Conservation (phyloP, 495 filamentous ascomycete genomes). For the Trichoderma orchidacearum region DNA sequence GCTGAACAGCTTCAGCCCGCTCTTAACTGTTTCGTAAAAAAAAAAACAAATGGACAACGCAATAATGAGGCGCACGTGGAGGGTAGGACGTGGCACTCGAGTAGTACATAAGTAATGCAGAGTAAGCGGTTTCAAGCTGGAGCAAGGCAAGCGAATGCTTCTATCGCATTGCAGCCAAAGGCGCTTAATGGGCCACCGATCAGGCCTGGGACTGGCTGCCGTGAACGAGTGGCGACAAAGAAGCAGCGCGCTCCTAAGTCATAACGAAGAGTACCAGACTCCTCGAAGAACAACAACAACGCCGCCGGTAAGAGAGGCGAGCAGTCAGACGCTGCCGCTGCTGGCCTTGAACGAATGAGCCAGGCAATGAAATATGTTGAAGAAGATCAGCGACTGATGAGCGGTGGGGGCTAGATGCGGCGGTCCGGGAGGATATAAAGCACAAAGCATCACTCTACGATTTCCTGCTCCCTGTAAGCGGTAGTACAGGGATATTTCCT, state of each 20-base stretch:
- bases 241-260: constrained; percentile 1
- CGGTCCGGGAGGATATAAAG: background rate
- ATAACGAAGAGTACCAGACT: constrained; percentile 30
- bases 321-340: too few relatives aligned
- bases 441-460: background rate
- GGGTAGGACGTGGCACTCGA: background rate
- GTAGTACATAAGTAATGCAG: constrained; percentile 7
- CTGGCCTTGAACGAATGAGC: background rate
- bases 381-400: background rate
- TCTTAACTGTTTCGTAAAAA: background rate
- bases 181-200: background rate
- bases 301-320: too few relatives aligned
- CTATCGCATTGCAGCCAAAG: background rate
- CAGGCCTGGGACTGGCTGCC: background rate
- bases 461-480: background rate
- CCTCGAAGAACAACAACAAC: constrained; percentile 15
- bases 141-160: background rate
- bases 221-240: background rate
- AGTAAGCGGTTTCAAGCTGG: background rate
- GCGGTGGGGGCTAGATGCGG: background rate
- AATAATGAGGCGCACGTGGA: background rate
- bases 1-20: background rate
- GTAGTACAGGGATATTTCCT: background rate
- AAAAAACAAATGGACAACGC: too few relatives aligned
- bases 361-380: background rate